Conservation (phyloP, 2,329 filamentous ascomycete genomes). For the Colletotrichum sp. region DNA sequence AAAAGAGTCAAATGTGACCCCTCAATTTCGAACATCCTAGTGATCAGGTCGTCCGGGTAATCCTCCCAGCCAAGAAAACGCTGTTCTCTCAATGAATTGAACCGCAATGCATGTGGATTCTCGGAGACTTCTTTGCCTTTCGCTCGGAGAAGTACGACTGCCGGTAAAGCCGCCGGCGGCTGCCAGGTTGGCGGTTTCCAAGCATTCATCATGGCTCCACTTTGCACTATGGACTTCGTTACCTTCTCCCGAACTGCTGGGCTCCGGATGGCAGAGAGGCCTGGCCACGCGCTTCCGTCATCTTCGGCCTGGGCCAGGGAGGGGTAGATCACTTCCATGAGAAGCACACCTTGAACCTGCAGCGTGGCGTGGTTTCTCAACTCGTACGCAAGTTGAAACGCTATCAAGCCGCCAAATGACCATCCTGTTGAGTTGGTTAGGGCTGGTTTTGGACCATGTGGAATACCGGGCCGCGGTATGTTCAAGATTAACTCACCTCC, state of each 20-base stretch:
- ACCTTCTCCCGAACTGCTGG: background rate
- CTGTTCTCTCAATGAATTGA: background rate
- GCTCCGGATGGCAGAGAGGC: background rate
- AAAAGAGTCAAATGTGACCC: background rate
- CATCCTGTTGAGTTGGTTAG: background rate
- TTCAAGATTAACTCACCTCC: background rate
- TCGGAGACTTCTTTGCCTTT: background rate
- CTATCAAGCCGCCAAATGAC: background rate
- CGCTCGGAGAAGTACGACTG: background rate
- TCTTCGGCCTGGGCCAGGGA: background rate
- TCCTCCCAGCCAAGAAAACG: background rate
- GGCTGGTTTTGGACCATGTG: background rate
- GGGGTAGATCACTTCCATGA: background rate
- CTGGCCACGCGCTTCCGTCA: background rate
- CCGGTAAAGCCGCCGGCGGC: background rate
- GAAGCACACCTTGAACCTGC: background rate
- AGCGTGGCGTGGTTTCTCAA: background rate
- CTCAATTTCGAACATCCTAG: background rate
- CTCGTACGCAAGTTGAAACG: background rate
- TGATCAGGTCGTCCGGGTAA: background rate
- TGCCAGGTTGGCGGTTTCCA: background rate
- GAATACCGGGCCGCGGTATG: background rate
- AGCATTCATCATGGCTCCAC: background rate
- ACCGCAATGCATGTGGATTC: background rate
- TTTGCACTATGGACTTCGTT: background rate